A percentile compares a stretch with the other conserved stretches of the same genome.
These are phyloP conservation scores for Citrullus amarus DNA, from an alignment of 306 rosid genomes.

Conservation along the genomic window DNA sequence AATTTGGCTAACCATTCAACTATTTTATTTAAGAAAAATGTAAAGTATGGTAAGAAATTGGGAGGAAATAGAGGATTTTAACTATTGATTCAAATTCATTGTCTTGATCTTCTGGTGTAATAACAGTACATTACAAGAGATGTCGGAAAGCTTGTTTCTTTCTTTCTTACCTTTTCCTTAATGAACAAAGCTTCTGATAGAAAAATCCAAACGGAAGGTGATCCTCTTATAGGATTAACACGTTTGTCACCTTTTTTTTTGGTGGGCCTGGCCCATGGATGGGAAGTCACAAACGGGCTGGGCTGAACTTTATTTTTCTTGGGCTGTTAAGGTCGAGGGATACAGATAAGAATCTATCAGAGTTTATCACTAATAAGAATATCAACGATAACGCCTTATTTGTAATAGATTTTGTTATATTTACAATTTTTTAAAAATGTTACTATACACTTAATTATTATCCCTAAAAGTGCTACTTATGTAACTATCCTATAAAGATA, in stretches of 20 bases:
- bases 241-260: not conserved
- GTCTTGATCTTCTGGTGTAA: not conserved
- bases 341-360: not conserved
- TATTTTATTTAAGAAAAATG: too few species aligned
- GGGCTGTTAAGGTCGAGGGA: not conserved
- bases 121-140: not conserved
- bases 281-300: not conserved
- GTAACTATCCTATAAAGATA: too few species aligned
- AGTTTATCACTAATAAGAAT: too few species aligned
- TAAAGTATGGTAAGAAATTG: too few species aligned
- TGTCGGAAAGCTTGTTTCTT: not conserved
- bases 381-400: too few species aligned
- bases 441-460: too few species aligned
- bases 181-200: not conserved
- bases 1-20: too few species aligned
- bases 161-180: not conserved
- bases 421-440: too few species aligned
- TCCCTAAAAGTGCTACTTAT: too few species aligned
- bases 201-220: not conserved
- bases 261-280: not conserved
- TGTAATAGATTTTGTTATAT: too few species aligned
- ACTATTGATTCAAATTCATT: not conserved
- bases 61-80: too few species aligned
- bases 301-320: not conserved
- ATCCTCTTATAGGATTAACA: not conserved